phyloP scores from a whole-genome alignment of 1,139 yeast species.

The Taphrina sp. region DNA sequence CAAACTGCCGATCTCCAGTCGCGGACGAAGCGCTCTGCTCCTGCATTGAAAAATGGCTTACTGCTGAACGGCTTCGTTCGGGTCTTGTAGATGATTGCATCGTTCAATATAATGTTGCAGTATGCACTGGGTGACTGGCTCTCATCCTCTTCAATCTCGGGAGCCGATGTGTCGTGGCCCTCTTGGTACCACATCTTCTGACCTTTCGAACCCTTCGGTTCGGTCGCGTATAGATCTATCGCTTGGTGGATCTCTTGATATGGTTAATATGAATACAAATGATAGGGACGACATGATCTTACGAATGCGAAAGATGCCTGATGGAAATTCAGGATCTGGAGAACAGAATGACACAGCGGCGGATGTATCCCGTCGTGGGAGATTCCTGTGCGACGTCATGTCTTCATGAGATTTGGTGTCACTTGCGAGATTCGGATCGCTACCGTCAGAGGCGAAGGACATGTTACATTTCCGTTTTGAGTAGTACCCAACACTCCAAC shows the following conservation, averaged over 20 bases:
- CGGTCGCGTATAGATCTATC: conserved; percentile 13
- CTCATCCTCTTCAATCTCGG: conserved; percentile 29
- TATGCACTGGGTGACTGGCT: conserved; percentile 29
- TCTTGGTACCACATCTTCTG: conserved; percentile 3
- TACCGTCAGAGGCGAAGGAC: conserved; percentile 21
- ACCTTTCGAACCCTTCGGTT: conserved; percentile 22
- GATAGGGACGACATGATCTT: too few species aligned
- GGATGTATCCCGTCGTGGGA: conserved; percentile 6
- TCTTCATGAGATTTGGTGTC: conserved; percentile 14
- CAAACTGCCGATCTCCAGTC: conserved; percentile 31
- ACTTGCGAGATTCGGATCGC: conserved; percentile 14
- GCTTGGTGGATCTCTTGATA: conserved; percentile 30
- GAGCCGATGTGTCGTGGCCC: conserved; percentile 12
- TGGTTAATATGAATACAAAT: too few species aligned
- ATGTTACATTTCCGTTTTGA: conserved; percentile 18
- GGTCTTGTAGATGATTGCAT: conserved; percentile 16
- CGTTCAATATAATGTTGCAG: conserved; percentile 28
- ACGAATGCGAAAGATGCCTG: conserved; percentile 28
- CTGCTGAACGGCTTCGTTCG: conserved; percentile 32
- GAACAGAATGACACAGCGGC: conserved; percentile 20
- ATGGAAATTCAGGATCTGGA: conserved; percentile 29
- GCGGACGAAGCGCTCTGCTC: conserved; percentile 28
- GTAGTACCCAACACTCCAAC: conserved; percentile 29
- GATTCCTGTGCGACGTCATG: conserved; percentile 7
- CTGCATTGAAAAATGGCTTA: conserved; percentile 31